phyloP scores from a whole-genome alignment of 768 basidiomycete genomes.

The Harrya chromipes region DNA sequence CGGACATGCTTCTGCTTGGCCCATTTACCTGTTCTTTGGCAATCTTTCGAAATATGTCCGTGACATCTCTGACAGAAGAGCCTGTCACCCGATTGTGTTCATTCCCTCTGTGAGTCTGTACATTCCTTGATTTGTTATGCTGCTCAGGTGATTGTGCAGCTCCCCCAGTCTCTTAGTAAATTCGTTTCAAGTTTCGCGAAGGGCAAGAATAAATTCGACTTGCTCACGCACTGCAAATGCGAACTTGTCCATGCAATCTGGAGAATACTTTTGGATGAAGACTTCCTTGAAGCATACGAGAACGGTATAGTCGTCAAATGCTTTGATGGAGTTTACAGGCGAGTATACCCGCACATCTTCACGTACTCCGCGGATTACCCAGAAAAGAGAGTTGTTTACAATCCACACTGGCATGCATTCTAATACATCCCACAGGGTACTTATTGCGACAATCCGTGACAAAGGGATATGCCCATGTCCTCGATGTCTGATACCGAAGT shows the following conservation, averaged over 20 bases:
- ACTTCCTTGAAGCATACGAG: not conserved
- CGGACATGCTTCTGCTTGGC: no score
- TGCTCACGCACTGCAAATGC: constrained; percentile 2
- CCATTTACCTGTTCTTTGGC: no score
- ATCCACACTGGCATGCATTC: no score
- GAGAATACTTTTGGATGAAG: not conserved
- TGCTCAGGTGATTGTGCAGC: not conserved
- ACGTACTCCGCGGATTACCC: constrained; percentile 4
- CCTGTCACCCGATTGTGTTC: constrained; percentile 23
- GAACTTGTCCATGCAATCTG: constrained; percentile 2
- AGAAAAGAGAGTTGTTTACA: not conserved
- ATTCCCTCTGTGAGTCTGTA: constrained; percentile 12
- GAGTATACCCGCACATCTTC: constrained; percentile 2
- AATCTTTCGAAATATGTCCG: constrained; percentile 17
- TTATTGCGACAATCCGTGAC: no score
- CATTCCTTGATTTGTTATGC: not conserved
- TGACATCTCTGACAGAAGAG: no score
- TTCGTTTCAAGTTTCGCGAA: no score
- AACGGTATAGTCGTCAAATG: constrained; percentile 2
- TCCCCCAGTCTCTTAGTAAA: not conserved
- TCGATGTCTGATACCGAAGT: no score
- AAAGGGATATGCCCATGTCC: no score
- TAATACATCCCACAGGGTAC: no score
- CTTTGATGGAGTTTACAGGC: not conserved
- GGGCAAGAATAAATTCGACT: not conserved